Base-by-base conservation (phyloP, 306 rosid genomes). In the Spatholobus suberectus region DNA sequence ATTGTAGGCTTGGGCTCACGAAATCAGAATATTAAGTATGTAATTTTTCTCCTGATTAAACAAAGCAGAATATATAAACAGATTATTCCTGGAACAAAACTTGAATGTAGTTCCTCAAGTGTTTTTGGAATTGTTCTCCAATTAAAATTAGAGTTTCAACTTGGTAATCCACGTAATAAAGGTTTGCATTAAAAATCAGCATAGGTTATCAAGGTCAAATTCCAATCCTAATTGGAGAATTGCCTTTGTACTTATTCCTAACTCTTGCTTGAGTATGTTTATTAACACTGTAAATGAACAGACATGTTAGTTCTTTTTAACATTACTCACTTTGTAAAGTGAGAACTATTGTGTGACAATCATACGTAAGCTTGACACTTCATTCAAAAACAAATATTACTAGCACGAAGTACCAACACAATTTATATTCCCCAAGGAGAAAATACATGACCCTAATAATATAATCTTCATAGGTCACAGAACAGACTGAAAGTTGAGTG, bases 401-500 rank as follows among this genome's bases (percentile, higher is more conserved):
- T 32, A 63, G 43, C 6, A 41, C 55, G n/a, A 12, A 71, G 47
- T 13, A 70, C 66, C 11, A 14, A 71, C 37, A 18, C n/a, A 21
- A 66, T 59, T 65, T 47, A 20, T 44, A 13, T 38, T 29, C 18
- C 44, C 41, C 0, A 8, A 47, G 24, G 44, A 54, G 13, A 18
- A 54, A 80, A 40, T 10, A 46, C n/a, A 26, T 46, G 57, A 82
- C 27, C 70, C 83, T 37, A 5, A 35, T 29, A 17, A 43, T 32
- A 67, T 46, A n/a, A 14, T 52, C 29, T 47, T 69, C 41, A 26
- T 17, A 47, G 65, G 27, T 26, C 32, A 76, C 66, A 46, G 12
- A 51, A 76, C 18, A 41, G 15, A 40, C 38, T 23, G 18, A 81
- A 71, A 67, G 23, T 57, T 26, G 24, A 46, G 52, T 34, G 44